Base-by-base conservation (phyloP, 495 filamentous ascomycete species). In the Penicillium soppii region DNA sequence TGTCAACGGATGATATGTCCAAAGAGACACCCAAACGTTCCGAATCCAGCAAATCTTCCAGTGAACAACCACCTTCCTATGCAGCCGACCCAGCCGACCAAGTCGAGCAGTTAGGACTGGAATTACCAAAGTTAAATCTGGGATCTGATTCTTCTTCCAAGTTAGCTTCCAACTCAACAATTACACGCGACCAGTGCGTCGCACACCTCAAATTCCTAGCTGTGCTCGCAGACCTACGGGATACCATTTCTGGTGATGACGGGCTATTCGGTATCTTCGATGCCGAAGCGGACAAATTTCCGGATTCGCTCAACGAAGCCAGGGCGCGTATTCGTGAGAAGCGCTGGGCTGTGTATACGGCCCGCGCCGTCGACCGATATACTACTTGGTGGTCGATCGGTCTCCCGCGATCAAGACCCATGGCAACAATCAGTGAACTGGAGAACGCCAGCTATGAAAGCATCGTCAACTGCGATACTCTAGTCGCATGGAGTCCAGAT, bases 201-300 rank as follows among this genome's bases (percentile, higher is more conserved):
- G 86, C 83, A 3, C 90, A 95, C 62, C 75, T 95, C 13, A 90
- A 89, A 67, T 70, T 95, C 5, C 76, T 95, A 5, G 80, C 84
- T 45, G 82, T 84, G 13, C 79, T 95, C 47, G 75, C 87, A 51
- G 71, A 73, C 21, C 67, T 95, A 43, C 86, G 85, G 32, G 82
- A 91, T 50, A 72, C 78, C 5, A 67, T 91, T 21, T 80, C 80
- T 4, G 84, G 80, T 29, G 79, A 62, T 4, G 85, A 90, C 57
- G 86, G 85, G 1, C 72, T 91, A 3, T 92, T 83, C 63, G 81
- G 78, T 5, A 73, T 92, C 35, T 73, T 67, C 54, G 80, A 88
- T 52, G 51, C 65, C 4, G 69, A 67, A 13, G 73, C 73, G n/a
- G 63, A 69, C 3, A 46, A 55, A 19, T 41, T 50, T 7, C 43